A percentile compares a stretch with the other conserved stretches of the same genome.
These are phyloP conservation scores for Meredithiella fracta DNA, from an alignment of 2,329 filamentous ascomycete genomes.

Conservation along the genomic window DNA sequence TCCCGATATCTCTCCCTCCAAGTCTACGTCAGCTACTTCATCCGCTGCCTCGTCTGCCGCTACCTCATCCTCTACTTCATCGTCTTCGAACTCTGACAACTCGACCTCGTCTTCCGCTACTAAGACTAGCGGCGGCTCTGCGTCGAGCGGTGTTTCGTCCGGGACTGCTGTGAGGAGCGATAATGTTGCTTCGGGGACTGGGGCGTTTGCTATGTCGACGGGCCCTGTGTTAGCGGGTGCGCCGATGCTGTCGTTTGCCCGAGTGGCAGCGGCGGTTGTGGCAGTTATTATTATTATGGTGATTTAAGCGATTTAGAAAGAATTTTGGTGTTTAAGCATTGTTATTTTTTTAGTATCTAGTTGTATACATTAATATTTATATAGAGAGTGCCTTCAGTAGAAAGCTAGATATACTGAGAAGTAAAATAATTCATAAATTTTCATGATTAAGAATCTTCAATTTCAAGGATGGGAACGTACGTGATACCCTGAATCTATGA, in stretches of 20 bases:
- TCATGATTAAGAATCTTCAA: no score
- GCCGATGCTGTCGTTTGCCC: not conserved
- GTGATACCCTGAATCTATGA: no score
- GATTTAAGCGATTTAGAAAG: not conserved
- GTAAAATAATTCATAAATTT: not conserved
- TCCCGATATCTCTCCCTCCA: not conserved
- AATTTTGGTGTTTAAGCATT: not conserved
- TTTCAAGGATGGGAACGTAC: no score
- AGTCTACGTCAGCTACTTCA: not conserved
- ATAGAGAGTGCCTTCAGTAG: not conserved
- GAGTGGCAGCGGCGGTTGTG: not conserved
- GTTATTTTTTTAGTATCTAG: not conserved
- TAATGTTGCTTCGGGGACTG: not conserved
- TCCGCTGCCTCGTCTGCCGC: not conserved
- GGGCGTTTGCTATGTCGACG: not conserved
- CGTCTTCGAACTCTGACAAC: not conserved
- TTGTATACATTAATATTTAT: slow-evolving; percentile 1
- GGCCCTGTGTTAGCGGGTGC: not conserved
- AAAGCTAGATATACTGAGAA: not conserved
- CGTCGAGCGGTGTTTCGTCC: not conserved
- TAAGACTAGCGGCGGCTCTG: not conserved
- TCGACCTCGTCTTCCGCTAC: not conserved
- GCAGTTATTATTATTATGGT: not conserved
- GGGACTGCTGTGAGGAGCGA: not conserved
- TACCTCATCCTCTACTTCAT: not conserved